phyloP scores from a whole-genome alignment of 1,139 yeast species.

The Yamadazyma sp. region DNA sequence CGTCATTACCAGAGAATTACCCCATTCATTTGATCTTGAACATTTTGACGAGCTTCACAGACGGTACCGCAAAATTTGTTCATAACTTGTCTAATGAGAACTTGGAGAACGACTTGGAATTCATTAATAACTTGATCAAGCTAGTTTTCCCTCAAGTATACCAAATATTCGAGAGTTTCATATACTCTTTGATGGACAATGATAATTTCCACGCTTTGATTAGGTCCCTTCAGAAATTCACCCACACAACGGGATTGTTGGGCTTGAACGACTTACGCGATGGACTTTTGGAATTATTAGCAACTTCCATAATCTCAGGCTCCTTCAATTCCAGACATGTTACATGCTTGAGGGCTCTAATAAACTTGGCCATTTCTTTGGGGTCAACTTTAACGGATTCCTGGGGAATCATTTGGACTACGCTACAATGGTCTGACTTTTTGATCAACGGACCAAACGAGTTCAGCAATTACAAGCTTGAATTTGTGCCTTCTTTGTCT shows the following conservation, averaged over 20 bases:
- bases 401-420: conserved; percentile 68
- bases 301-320: conserved; percentile 41
- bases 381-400: conserved; percentile 68
- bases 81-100: conserved; percentile 34
- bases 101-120: conserved; percentile 37
- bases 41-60: conserved; percentile 57
- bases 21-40: conserved; percentile 57
- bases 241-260: conserved; percentile 82
- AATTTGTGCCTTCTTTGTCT: conserved; percentile 25
- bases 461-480: conserved; percentile 25
- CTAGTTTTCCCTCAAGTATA: conserved; percentile 48
- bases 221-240: conserved; percentile 72
- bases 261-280: conserved; percentile 58
- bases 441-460: conserved; percentile 63
- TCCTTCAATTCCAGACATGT: conserved; percentile 62
- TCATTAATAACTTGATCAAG: conserved; percentile 39
- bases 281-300: conserved; percentile 56
- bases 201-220: conserved; percentile 63
- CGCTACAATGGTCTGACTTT: conserved; percentile 76
- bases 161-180: conserved; percentile 48
- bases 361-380: conserved; percentile 72
- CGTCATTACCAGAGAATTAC: conserved; percentile 60
- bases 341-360: conserved; percentile 74
- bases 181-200: conserved; percentile 67
- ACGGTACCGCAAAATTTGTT: conserved; percentile 65